A percentile compares a stretch with the other conserved stretches of the same genome.
phyloP scores from a whole-genome alignment of 495 filamentous ascomycete genomes.

The Parathielavia hyrcaniae region DNA sequence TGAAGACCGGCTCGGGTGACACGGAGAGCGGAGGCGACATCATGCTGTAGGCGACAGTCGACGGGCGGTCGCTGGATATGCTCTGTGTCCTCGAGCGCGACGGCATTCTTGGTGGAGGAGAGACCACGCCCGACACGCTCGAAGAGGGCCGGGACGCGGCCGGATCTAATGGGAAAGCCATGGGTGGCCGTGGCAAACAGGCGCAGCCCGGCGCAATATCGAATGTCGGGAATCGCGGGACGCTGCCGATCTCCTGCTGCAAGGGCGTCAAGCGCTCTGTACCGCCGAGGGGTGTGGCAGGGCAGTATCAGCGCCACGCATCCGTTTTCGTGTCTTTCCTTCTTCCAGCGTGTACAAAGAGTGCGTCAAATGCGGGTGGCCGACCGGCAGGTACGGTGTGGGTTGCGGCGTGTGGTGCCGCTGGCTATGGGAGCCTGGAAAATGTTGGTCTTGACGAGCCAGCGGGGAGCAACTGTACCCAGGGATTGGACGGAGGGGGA shows the following conservation, averaged over 20 bases:
- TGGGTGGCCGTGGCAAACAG: constrained; percentile 15
- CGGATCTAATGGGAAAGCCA: constrained; percentile 32
- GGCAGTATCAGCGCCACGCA: constrained; percentile 12
- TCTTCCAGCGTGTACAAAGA: constrained; percentile 5
- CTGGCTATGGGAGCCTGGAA: not conserved
- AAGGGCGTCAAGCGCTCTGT: constrained; percentile 15
- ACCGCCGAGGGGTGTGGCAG: constrained; percentile 8
- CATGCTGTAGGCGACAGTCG: constrained; percentile 44
- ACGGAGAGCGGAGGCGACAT: constrained; percentile 60
- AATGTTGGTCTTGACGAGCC: not conserved
- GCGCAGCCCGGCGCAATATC: constrained; percentile 8
- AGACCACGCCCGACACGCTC: constrained; percentile 34
- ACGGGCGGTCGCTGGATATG: constrained; percentile 52
- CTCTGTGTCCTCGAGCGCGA: constrained; percentile 44
- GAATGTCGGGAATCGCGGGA: constrained; percentile 15
- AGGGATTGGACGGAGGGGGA: not conserved
- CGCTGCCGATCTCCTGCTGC: constrained; percentile 20
- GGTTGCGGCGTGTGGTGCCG: constrained; percentile 1
- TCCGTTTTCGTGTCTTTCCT: constrained; percentile 7
- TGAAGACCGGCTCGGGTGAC: constrained; percentile 76
- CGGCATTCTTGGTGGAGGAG: constrained; percentile 34
- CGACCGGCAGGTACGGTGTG: constrained; percentile 3
- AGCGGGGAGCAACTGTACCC: not conserved
- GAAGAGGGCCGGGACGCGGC: constrained; percentile 40
- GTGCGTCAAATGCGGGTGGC: constrained; percentile 10